Base-by-base conservation (phyloP, 192 early-diverging fungal species). In the Coemansia sp. region DNA sequence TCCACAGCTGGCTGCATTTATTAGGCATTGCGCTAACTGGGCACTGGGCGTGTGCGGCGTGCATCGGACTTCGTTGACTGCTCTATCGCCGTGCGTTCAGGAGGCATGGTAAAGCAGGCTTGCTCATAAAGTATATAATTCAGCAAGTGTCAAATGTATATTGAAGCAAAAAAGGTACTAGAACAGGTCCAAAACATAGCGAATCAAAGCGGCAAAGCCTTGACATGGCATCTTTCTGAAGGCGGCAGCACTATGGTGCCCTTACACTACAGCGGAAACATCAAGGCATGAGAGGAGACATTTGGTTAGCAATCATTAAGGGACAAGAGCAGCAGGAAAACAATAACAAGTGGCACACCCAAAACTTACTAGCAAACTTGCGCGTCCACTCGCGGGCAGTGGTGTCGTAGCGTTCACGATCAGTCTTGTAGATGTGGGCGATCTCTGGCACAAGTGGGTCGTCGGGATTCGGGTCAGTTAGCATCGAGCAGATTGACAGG, bases 401-500 rank as follows among this genome's bases (percentile, higher is more conserved):
- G 45, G 86, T 77, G 69, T 96, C 93, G 78, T 99, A 97, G 50
- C 89, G 89, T 40, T 87, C 31, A 60, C 91, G 85, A 75, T 99
- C 95, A 42, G 94, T 95, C 89, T 98, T 99, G 91, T 96, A 99
- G 41, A 95, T 79, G 76, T 99, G 96, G 48, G 97, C 97, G 78
- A 98, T 93, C 84, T 99, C 96, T 40, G 96, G 96, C 27, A 99
- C 97, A 63, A 99, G 90, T 36, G 97, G 97, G 85, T 98, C 95
- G 75, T 94, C 90, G 39, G 97, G 97, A 76, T 99, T 99, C 62
- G 97, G 95, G 87, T 99, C 97, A 37, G 95, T 97, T 70, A 99
- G 87, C 86, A 99, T 86, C 51, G 96, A 98, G 78, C 96, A 98
- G 74, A 98, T 96, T n/a, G 95, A 97, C 64, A 98, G 85, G 50